These are phyloP conservation scores for Dendrobium officinale DNA, from an alignment of 106 monocot genomes.

Conservation along the genomic window DNA sequence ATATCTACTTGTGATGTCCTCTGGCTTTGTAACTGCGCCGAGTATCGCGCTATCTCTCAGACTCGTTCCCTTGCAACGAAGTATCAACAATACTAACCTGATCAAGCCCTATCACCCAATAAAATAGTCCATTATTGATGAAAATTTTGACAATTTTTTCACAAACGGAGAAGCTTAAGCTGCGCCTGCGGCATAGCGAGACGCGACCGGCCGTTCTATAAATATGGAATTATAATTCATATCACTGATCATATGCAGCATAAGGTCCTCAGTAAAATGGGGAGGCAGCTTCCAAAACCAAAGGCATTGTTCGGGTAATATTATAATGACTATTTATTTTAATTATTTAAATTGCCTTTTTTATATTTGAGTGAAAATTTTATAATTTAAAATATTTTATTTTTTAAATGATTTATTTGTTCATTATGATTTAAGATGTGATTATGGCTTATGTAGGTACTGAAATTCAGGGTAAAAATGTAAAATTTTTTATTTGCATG, in stretches of 20 bases:
- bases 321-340: background rate
- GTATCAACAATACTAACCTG: background rate
- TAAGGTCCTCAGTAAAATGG: background rate
- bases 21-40: no score
- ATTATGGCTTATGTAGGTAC: background rate
- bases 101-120: background rate
- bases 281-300: background rate
- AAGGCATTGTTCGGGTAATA: slow-evolving; percentile 1
- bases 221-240: background rate
- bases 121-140: background rate
- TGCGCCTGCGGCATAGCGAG: background rate
- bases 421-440: background rate
- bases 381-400: background rate
- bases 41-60: background rate
- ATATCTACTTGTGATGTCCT: no score
- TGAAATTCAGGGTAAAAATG: no score
- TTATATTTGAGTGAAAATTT: no score
- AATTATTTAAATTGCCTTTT: background rate
- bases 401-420: background rate
- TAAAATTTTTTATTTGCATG: no score
- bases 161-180: background rate
- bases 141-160: background rate
- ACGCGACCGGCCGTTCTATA: background rate
- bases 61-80: background rate
- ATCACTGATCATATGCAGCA: background rate